phyloP scores from a whole-genome alignment of 352 stramenopile species.

The Phytophthora boehmeriae region DNA sequence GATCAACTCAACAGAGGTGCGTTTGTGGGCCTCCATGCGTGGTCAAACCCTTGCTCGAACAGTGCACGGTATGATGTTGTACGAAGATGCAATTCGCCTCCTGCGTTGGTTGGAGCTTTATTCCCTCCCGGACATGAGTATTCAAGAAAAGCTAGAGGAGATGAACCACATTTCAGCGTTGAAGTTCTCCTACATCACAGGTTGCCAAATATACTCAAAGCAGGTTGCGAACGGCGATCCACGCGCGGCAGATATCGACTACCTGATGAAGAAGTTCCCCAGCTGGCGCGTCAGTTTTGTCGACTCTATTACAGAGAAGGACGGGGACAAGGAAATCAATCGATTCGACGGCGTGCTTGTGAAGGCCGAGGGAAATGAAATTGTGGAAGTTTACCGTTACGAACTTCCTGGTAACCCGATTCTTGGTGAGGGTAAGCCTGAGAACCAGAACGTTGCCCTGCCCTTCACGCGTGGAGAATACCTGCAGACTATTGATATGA shows the following conservation, averaged over 20 bases:
- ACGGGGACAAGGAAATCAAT: constrained; percentile 36
- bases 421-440: constrained; percentile 85
- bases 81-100: constrained; percentile 87
- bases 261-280: constrained; percentile 88
- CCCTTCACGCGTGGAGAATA: constrained; percentile 88
- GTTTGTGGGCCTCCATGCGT: constrained; percentile 84
- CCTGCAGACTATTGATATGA: constrained; percentile 92
- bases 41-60: constrained; percentile 88
- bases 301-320: constrained; percentile 61
- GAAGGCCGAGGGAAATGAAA: constrained; percentile 78
- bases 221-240: constrained; percentile 77
- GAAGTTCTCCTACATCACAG: constrained; percentile 91
- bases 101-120: constrained; percentile 87
- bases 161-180: constrained; percentile 87
- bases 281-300: constrained; percentile 91
- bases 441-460: constrained; percentile 90
- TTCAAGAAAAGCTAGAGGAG: constrained; percentile 74
- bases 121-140: constrained; percentile 58
- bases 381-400: constrained; percentile 90
- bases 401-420: constrained; percentile 89
- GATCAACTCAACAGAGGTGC: constrained; percentile 71
- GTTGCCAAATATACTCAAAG: constrained; percentile 88
- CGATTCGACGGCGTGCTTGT: constrained; percentile 83
- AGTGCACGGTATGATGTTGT: constrained; percentile 91
- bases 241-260: constrained; percentile 89